Percentiles rank a stretch among this genome's conserved stretches.
Conservation (phyloP, 2,329 filamentous ascomycete genomes). For the Talaromyces sp. region DNA sequence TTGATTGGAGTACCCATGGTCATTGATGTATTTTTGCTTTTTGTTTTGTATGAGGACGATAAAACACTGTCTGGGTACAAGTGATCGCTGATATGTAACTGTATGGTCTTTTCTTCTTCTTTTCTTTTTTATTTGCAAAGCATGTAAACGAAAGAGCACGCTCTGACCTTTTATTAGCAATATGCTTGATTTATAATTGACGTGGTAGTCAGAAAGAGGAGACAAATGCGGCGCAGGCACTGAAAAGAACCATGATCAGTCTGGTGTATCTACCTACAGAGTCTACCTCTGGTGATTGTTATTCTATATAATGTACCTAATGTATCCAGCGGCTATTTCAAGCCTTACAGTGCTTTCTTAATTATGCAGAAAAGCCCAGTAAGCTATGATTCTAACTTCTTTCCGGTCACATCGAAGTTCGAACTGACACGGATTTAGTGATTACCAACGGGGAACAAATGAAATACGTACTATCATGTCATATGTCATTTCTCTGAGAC, state of each 20-base stretch:
- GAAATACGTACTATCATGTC: too few species aligned
- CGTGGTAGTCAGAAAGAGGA: neutral
- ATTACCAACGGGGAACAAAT: neutral
- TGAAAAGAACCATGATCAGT: neutral
- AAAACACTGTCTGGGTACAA: neutral
- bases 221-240: neutral
- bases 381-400: too few species aligned
- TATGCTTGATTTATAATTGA: neutral
- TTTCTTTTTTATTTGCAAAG: neutral
- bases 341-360: too few species aligned
- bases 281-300: neutral
- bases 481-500: neutral
- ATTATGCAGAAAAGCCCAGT: too few species aligned
- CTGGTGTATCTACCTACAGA: neutral
- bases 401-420: too few species aligned
- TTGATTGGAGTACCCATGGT: neutral
- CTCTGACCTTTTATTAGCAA: neutral
- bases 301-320: neutral
- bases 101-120: too few species aligned
- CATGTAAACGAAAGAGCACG: neutral
- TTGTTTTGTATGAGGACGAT: neutral
- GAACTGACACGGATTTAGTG: neutral
- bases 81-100: too few species aligned
- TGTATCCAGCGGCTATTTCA: too few species aligned
- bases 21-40: neutral